Conservation (phyloP, 495 filamentous ascomycete species). For the Monascus purpureus region DNA sequence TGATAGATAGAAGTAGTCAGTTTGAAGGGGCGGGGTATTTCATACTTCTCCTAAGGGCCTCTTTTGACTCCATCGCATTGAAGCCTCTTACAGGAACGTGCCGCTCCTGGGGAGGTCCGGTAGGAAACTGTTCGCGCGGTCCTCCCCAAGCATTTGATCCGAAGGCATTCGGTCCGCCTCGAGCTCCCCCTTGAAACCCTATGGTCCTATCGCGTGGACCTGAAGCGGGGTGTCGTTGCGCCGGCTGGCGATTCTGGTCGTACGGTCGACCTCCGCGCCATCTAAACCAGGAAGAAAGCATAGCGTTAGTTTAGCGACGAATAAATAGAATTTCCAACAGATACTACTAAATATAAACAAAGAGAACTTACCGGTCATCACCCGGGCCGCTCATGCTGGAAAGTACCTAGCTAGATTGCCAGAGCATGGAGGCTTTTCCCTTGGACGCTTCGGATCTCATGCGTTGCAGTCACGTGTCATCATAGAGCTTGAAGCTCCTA, state of each 20-base stretch:
- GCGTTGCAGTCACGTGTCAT: too few relatives aligned
- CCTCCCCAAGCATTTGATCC: slow-evolving; percentile 14
- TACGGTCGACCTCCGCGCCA: slow-evolving; percentile 26
- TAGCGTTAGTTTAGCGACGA: too few relatives aligned
- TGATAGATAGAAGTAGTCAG: slow-evolving; percentile 1
- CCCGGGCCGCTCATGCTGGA: slow-evolving; percentile 21
- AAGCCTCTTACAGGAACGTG: slow-evolving; percentile 34
- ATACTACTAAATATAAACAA: slow-evolving; percentile 1
- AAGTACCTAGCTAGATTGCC: too few relatives aligned
- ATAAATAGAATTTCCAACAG: slow-evolving; percentile 3
- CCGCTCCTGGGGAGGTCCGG: slow-evolving; percentile 19
- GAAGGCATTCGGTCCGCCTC: slow-evolving; percentile 11
- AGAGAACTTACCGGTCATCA: slow-evolving; percentile 21
- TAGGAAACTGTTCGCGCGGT: slow-evolving; percentile 8
- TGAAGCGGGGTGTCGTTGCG: slow-evolving; percentile 20
- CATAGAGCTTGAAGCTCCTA: too few relatives aligned
- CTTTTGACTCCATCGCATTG: slow-evolving; percentile 32
- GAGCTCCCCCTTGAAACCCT: slow-evolving; percentile 20
- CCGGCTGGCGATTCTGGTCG: slow-evolving; percentile 25
- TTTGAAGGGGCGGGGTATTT: slow-evolving; percentile 1
- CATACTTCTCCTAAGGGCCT: slow-evolving; percentile 26
- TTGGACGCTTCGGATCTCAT: too few relatives aligned
- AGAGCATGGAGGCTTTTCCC: too few relatives aligned
- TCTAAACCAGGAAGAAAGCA: slow-evolving; percentile 12
- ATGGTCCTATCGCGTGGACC: slow-evolving; percentile 9